phyloP scores from a whole-genome alignment of 129 eudicot species.

The Centella asiatica region DNA sequence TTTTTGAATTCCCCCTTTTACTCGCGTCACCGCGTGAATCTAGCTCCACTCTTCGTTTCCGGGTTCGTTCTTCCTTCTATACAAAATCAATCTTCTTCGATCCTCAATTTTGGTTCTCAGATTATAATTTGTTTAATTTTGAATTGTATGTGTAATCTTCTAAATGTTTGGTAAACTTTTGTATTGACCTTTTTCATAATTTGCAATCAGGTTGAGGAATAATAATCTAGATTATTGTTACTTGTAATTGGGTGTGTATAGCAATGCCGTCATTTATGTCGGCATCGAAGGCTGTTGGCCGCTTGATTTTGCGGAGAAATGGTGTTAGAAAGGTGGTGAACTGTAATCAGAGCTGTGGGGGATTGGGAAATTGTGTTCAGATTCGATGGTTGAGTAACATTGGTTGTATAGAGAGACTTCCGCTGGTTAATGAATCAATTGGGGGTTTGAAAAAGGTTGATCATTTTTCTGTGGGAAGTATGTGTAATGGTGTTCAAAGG shows the following conservation, averaged over 20 bases:
- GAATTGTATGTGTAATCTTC: not conserved
- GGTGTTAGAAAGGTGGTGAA: conserved; percentile 25
- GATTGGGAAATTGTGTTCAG: conserved; percentile 24
- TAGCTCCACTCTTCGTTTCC: conserved; percentile 7
- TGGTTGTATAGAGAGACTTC: conserved; percentile 17
- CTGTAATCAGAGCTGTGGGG: conserved; percentile 7
- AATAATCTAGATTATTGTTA: not conserved
- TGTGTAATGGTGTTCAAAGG: conserved; percentile 28
- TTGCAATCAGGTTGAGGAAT: not conserved
- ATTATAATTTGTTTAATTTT: not conserved
- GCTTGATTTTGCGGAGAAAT: conserved; percentile 29
- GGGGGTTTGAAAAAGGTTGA: conserved; percentile 14
- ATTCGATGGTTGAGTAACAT: conserved; percentile 39
- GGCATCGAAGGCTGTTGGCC: conserved; percentile 37
- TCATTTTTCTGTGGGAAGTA: conserved; percentile 12
- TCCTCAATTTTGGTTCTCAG: not conserved
- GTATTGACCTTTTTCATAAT: not conserved
- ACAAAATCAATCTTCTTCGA: not conserved
- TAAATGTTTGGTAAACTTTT: not conserved
- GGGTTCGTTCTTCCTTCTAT: not conserved
- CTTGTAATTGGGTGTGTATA: not conserved
- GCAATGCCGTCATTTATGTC: conserved; percentile 47
- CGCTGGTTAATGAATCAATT: conserved; percentile 12
- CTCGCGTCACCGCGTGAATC: not conserved
- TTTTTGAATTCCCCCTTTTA: not conserved